These are phyloP conservation scores for Plasmodium knowlesi DNA, from an alignment of 169 alveolate species.

Conservation along the genomic window DNA sequence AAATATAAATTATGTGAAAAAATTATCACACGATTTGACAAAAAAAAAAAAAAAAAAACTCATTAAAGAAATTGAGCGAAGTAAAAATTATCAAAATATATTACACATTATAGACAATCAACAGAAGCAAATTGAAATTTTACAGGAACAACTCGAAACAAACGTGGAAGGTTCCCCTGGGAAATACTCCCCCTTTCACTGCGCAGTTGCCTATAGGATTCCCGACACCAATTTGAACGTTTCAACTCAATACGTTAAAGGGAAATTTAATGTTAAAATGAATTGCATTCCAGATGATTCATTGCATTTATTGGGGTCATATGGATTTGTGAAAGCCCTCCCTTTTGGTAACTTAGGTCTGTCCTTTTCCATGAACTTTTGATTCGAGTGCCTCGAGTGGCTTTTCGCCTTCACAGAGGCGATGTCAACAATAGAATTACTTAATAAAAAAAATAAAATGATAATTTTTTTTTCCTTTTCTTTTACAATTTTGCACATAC, in stretches of 20 bases:
- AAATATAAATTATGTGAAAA: slow-evolving; percentile 74
- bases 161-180: slow-evolving; percentile 48
- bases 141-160: slow-evolving; percentile 58
- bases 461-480: neutral
- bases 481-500: neutral
- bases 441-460: too few relatives aligned
- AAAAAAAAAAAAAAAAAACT: slow-evolving; percentile 40
- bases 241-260: slow-evolving; percentile 76
- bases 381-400: neutral
- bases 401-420: neutral
- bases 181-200: slow-evolving; percentile 77
- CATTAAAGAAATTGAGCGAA: slow-evolving; percentile 36
- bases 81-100: slow-evolving; percentile 70
- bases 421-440: neutral
- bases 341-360: slow-evolving; percentile 84
- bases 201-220: slow-evolving; percentile 83
- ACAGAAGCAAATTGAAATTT: slow-evolving; percentile 81
- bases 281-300: slow-evolving; percentile 86
- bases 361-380: slow-evolving; percentile 77
- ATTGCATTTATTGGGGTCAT: slow-evolving; percentile 78
- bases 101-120: slow-evolving; percentile 77
- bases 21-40: slow-evolving; percentile 62
- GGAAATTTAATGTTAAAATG: slow-evolving; percentile 78
- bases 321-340: slow-evolving; percentile 84
- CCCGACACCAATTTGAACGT: slow-evolving; percentile 83